Evolutionary conservation across 2,329 filamentous ascomycete species (phyloP), one percentile per base, ranked within the genome.

Genomic region (Corinectria fuckeliana): DNA sequence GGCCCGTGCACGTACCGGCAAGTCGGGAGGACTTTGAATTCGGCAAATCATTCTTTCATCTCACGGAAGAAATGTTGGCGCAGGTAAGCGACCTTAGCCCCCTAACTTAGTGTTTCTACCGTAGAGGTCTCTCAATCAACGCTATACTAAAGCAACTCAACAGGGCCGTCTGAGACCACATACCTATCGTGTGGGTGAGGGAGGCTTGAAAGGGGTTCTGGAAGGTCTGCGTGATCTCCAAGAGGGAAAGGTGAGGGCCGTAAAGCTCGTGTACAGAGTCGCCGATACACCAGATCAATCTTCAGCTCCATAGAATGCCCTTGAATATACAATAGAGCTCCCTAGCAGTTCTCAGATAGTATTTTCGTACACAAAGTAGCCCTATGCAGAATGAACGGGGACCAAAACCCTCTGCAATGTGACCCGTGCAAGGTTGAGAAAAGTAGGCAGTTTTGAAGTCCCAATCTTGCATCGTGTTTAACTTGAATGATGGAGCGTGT

Each of bases 221-320:
- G n/a, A 50, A 7, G 58, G 58, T 32, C 38, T 61, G 5, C 16
- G 11, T 10, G 41, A 57, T 20, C 42, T 61, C 1, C 7, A 57
- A 21, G n/a, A 5, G 9, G 53, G 58, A 13, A 61, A 50, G 18
- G 53, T 53, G 2, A 30, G 38, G 8, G 53, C 11, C 1, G 16
- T 14, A 14, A 61, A 61, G 18, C 49, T 61, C 7, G 58, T 61
- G 2, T 61, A 57, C 23, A 21, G 14, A 10, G 5, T 58, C 7
- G 42, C 14, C 2, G 49, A 58, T 8, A 48, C 56, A 25, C 28
- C 48, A 4, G 36, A 39, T 3, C 28, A 32, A 10, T 32, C n/a
- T n/a, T n/a, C n/a, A n/a, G n/a, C n/a, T n/a, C n/a, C n/a, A n/a
- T n/a, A n/a, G n/a, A n/a, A n/a, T n/a, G n/a, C n/a, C n/a, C n/a